These are phyloP conservation scores for Mallotus nudiflorus DNA, from an alignment of 345 rosid species.

Conservation along the genomic window DNA sequence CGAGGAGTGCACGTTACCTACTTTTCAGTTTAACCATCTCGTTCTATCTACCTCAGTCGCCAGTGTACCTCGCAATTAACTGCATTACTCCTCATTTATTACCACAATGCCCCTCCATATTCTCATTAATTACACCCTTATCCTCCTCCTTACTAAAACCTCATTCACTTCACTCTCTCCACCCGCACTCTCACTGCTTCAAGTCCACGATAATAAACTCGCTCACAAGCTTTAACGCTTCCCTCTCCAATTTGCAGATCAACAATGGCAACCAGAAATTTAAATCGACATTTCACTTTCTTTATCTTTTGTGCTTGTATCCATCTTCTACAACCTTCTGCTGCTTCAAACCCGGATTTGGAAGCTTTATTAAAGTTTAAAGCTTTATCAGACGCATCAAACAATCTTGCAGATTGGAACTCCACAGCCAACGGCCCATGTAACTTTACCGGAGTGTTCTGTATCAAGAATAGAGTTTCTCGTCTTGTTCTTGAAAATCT, in stretches of 20 bases:
- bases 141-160: not conserved
- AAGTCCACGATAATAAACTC: too few relatives aligned
- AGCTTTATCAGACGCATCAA: slow-evolving; percentile 50
- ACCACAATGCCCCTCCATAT: slow-evolving; percentile 25
- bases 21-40: slow-evolving; percentile 18
- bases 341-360: slow-evolving; percentile 49
- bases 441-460: slow-evolving; percentile 69
- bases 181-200: too few relatives aligned
- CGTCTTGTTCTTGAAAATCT: slow-evolving; percentile 72
- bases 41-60: slow-evolving; percentile 3
- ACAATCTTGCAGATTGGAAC: slow-evolving; percentile 65
- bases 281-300: slow-evolving; percentile 16
- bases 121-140: slow-evolving; percentile 19
- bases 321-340: slow-evolving; percentile 23
- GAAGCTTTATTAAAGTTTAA: slow-evolving; percentile 55
- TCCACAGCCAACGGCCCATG: slow-evolving; percentile 44
- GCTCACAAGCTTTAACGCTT: slow-evolving; percentile 10
- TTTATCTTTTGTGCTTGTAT: slow-evolving; percentile 10
- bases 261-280: slow-evolving; percentile 44
- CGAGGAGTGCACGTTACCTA: slow-evolving; percentile 5
- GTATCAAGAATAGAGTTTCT: slow-evolving; percentile 55
- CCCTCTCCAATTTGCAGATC: slow-evolving; percentile 14
- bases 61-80: not conserved
- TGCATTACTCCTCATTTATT: slow-evolving; percentile 1
- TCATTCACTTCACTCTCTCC: slow-evolving; percentile 14